phyloP scores from a whole-genome alignment of 495 filamentous ascomycete species.

The Bacidia gigantensis region DNA sequence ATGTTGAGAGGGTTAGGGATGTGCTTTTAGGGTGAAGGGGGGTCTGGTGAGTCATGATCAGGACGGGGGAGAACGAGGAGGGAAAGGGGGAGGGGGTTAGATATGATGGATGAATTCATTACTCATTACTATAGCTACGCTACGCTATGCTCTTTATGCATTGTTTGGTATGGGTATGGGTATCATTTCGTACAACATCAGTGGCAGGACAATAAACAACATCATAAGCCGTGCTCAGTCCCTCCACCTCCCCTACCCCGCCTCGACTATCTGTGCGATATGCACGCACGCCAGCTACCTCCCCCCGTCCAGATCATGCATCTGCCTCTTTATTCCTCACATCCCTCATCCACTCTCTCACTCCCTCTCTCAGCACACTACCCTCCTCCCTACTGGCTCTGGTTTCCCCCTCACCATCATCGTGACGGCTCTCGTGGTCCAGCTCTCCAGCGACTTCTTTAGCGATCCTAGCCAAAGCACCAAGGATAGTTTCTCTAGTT shows the following conservation, averaged over 20 bases:
- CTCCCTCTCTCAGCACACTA: constrained; percentile 48
- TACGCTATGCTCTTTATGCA: too few relatives aligned
- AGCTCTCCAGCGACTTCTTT: constrained; percentile 43
- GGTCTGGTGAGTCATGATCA: neutral
- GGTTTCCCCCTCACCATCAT: constrained; percentile 20
- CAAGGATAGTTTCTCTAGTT: constrained; percentile 46
- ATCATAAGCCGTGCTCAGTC: too few relatives aligned
- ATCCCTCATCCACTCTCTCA: constrained; percentile 43
- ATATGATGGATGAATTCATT: too few relatives aligned
- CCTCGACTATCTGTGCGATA: too few relatives aligned
- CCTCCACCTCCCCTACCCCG: too few relatives aligned
- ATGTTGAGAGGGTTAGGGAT: neutral
- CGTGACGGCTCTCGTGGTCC: constrained; percentile 23
- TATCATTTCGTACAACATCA: too few relatives aligned
- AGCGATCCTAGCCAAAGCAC: constrained; percentile 53
- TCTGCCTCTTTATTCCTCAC: neutral
- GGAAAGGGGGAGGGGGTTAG: neutral
- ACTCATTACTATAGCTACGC: too few relatives aligned
- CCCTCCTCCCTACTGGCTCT: constrained; percentile 25
- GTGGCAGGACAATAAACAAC: too few relatives aligned
- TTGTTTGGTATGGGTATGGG: too few relatives aligned
- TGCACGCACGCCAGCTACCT: too few relatives aligned
- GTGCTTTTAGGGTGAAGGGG: neutral
- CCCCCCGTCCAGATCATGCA: neutral
- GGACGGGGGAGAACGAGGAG: neutral